Base-by-base conservation (phyloP, 2,329 filamentous ascomycete genomes). In the Plectosphaerella cucumerina region DNA sequence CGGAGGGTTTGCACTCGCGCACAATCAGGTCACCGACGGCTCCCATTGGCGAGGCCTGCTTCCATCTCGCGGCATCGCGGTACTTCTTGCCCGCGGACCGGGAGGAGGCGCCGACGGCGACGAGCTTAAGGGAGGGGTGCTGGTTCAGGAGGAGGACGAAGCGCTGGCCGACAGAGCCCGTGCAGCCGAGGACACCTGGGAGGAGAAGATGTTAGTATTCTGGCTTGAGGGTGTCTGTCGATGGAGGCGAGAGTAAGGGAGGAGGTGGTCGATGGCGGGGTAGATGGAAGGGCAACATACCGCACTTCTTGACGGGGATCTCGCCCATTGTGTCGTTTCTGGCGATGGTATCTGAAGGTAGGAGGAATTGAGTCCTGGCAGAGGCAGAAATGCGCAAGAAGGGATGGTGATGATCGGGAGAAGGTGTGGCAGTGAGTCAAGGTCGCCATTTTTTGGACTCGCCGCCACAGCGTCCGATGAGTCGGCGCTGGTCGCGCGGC, bases 41-140 rank as follows among this genome's bases (percentile, higher is more conserved):
- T 42, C 86, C 86, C 81, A 97, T 95, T 50, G 90, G 88, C 51
- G 82, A 75, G 10, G 89, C 81, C 74, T 97, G 93, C 78, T 97
- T 97, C 94, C 94, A 97, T 62, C 84, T 84, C 56, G 95, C 92
- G 37, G 92, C 93, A 80, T 96, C 90, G 70, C 86, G 87, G 78
- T 97, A 97, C 66, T 87, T 88, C 78, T 97, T 97, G 64, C 92
- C 92, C 6, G 90, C 90, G 10, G 91, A 96, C 53, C 90, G 84
- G 53, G 89, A 84, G 17, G 91, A 96, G 34, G 94, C 94, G 56
- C 94, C 94, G 47, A 97, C 83, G 53, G 91, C 91, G 58, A 94
- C 87, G 52, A 97, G 85, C 57, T 84, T 84, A 62, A 97, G 89
- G 69, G 88, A 82, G 15, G 93, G 92, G 72, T 97, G 93, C 50